Conservation (phyloP, 2,329 filamentous ascomycete genomes). For the Aureobasidium vineae region DNA sequence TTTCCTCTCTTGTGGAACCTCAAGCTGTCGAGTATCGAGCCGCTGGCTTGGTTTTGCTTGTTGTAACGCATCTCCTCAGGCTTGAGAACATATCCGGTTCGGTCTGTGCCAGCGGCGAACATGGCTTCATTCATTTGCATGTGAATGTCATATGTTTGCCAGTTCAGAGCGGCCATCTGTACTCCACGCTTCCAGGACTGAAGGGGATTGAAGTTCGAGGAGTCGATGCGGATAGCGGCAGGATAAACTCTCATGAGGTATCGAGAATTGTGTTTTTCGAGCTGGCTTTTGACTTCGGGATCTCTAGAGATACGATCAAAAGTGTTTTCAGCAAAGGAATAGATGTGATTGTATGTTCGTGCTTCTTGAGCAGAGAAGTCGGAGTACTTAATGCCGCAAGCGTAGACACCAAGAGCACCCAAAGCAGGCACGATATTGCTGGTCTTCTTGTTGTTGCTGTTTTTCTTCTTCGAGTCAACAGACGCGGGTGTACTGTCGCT, state of each 20-base stretch:
- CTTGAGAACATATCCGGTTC: slow-evolving; percentile 90
- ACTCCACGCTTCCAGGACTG: slow-evolving; percentile 93
- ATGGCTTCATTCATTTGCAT: slow-evolving; percentile 98
- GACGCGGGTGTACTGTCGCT: slow-evolving; percentile 64
- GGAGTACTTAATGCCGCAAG: slow-evolving; percentile 76
- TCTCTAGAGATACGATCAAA: slow-evolving; percentile 79
- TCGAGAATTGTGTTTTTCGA: slow-evolving; percentile 87
- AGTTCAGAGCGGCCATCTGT: slow-evolving; percentile 97
- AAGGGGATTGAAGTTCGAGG: slow-evolving; percentile 91
- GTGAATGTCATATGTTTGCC: slow-evolving; percentile 94
- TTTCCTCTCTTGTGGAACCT: slow-evolving; percentile 64
- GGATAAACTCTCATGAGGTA: slow-evolving; percentile 95
- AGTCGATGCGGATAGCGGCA: slow-evolving; percentile 73
- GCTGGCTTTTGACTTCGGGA: slow-evolving; percentile 69
- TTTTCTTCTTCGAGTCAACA: slow-evolving; percentile 56
- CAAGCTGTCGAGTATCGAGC: slow-evolving; percentile 41
- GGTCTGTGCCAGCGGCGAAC: slow-evolving; percentile 86
- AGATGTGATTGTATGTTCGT: slow-evolving; percentile 88
- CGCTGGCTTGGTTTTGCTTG: slow-evolving; percentile 60
- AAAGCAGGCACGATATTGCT: slow-evolving; percentile 86
- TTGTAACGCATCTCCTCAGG: slow-evolving; percentile 71
- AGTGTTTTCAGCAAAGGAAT: slow-evolving; percentile 87
- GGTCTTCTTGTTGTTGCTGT: slow-evolving; percentile 47
- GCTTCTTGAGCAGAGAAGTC: slow-evolving; percentile 77
- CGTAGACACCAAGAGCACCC: slow-evolving; percentile 79